phyloP scores from a whole-genome alignment of 2,329 filamentous ascomycete genomes.

The Diplodia scrobiculata region DNA sequence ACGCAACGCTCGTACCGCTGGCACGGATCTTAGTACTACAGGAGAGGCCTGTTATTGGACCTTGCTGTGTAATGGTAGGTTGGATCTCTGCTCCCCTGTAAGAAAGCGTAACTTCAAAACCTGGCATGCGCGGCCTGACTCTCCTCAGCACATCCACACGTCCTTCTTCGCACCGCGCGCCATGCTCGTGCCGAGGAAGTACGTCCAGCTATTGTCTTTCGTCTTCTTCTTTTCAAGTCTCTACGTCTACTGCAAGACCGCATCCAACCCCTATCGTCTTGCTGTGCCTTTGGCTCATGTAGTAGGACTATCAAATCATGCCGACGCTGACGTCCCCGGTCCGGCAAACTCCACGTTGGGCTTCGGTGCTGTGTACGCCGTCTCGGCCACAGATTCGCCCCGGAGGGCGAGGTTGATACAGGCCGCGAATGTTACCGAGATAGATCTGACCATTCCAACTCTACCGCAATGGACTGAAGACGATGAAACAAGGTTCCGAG shows the following conservation, averaged over 20 bases:
- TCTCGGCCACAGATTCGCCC: slow-evolving; percentile 43
- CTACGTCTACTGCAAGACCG: not conserved
- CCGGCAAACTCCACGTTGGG: slow-evolving; percentile 41
- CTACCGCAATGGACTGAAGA: slow-evolving; percentile 49
- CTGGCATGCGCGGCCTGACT: not conserved
- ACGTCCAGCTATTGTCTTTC: not conserved
- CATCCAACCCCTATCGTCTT: not conserved
- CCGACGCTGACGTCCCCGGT: not conserved
- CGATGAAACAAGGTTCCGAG: slow-evolving; percentile 32
- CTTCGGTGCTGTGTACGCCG: slow-evolving; percentile 46
- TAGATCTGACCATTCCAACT: slow-evolving; percentile 48
- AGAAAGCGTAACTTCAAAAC: slow-evolving; percentile 4
- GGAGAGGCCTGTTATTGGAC: slow-evolving; percentile 6
- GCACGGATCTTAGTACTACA: slow-evolving; percentile 1
- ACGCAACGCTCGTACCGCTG: slow-evolving; percentile 10
- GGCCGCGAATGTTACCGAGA: slow-evolving; percentile 47
- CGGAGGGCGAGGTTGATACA: slow-evolving; percentile 46
- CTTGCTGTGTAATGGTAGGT: not conserved
- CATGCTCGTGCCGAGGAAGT: slow-evolving; percentile 2
- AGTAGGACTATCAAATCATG: not conserved
- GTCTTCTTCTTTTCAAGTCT: slow-evolving; percentile 1
- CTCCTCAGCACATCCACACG: not conserved
- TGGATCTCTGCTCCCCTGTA: not conserved
- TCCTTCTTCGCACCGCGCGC: not conserved
- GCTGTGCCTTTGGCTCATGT: not conserved